Evolutionary conservation across 2,329 filamentous ascomycete species (phyloP).

Genomic region (Cadophora sp.): DNA sequence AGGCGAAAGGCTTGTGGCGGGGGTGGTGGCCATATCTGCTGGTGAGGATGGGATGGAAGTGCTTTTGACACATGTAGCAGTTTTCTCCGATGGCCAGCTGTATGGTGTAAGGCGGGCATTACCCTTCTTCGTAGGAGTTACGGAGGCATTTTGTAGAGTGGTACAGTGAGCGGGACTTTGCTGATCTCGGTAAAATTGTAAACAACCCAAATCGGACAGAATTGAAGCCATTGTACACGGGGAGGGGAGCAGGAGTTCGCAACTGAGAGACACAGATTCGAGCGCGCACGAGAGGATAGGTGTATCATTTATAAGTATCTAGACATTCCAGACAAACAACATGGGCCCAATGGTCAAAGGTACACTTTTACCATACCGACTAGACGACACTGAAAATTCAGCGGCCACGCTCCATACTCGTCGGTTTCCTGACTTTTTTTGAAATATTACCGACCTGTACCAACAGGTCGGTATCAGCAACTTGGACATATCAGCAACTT

Average conservation of each 20-base stretch:
- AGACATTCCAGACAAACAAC: neutral
- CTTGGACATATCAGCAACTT: no score
- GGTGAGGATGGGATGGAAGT: neutral
- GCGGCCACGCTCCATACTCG: neutral
- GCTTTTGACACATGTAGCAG: neutral
- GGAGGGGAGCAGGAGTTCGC: neutral
- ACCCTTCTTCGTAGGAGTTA: neutral
- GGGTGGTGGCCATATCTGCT: neutral
- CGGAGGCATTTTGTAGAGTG: neutral
- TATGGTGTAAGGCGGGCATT: neutral
- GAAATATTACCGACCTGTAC: no score
- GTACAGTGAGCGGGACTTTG: neutral
- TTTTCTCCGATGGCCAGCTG: neutral
- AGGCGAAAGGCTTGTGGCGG: neutral
- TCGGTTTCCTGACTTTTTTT: no score
- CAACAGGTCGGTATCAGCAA: no score
- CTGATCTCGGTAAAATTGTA: constrained; percentile 6
- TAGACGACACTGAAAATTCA: neutral
- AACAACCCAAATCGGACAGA: neutral
- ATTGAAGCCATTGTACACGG: neutral
- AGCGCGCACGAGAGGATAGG: neutral
- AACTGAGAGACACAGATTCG: neutral
- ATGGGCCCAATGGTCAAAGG: neutral
- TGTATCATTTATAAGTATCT: neutral
- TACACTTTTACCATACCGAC: neutral